These are phyloP conservation scores for Pleurotus citrinopileatus DNA, from an alignment of 768 basidiomycete species.

Conservation along the genomic window DNA sequence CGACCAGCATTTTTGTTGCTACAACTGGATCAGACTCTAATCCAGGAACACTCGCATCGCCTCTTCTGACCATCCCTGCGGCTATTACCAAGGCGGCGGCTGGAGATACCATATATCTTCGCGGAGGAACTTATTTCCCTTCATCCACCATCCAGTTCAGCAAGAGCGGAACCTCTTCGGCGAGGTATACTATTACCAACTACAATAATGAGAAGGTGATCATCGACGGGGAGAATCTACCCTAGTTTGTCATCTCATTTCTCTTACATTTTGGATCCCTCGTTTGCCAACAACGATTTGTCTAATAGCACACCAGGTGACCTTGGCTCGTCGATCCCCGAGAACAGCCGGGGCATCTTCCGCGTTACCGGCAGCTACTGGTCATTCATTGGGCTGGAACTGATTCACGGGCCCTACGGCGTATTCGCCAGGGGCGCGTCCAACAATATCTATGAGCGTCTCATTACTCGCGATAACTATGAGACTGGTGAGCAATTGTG, in stretches of 20 bases:
- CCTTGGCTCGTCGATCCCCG: not conserved
- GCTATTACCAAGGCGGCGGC: not conserved
- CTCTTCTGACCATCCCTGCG: not conserved
- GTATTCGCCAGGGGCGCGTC: not conserved
- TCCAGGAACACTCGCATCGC: not conserved
- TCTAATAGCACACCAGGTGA: not conserved
- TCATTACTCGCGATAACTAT: not conserved
- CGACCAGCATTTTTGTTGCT: not conserved
- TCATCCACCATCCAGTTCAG: not conserved
- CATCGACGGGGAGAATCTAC: not conserved
- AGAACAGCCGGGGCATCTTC: not conserved
- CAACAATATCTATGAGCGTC: not conserved
- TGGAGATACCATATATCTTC: not conserved
- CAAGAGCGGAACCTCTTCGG: not conserved
- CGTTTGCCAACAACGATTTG: not conserved
- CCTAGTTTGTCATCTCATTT: not conserved
- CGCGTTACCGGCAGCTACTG: slow-evolving; percentile 1
- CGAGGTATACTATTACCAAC: not conserved
- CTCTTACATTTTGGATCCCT: not conserved
- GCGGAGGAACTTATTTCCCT: not conserved
- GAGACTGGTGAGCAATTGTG: not conserved
- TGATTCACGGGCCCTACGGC: slow-evolving; percentile 2
- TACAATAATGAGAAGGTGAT: slow-evolving; percentile 1
- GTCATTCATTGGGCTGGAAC: not conserved
- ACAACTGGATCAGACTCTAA: not conserved